Conservation (phyloP, 1,284 basidiomycete genomes). For the Pholiota adiposa region DNA sequence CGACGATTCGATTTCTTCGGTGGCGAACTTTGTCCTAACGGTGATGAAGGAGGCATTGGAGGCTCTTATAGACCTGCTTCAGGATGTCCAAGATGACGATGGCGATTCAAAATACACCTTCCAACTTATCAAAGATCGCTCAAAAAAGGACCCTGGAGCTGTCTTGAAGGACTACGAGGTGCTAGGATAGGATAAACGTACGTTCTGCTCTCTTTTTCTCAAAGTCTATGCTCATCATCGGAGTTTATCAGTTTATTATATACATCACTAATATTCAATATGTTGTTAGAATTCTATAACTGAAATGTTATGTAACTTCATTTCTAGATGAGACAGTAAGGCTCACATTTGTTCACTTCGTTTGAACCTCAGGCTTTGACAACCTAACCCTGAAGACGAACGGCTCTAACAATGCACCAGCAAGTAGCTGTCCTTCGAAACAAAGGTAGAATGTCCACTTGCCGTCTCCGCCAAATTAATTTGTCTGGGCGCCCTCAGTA, state of each 20-base stretch:
- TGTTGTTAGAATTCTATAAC: not conserved
- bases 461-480: not conserved
- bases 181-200: constrained; percentile 24
- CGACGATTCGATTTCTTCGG: constrained; percentile 19
- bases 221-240: not conserved
- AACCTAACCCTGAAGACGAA: not conserved
- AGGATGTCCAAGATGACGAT: constrained; percentile 24
- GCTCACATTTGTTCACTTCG: too few relatives aligned
- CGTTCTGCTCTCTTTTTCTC: not conserved
- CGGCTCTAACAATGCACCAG: not conserved
- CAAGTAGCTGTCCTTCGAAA: too few relatives aligned
- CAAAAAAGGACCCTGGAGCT: constrained; percentile 24
- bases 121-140: constrained; percentile 27
- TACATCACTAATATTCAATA: not conserved
- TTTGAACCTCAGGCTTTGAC: too few relatives aligned
- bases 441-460: too few relatives aligned
- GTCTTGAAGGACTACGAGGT: constrained; percentile 27
- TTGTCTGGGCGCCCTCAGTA: too few relatives aligned
- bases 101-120: constrained; percentile 26
- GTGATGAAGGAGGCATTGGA: constrained; percentile 27
- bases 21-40: constrained; percentile 21
- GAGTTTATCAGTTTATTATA: not conserved
- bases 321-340: not conserved
- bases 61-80: constrained; percentile 19
- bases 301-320: not conserved